phyloP scores from a whole-genome alignment of 73 alveolate genomes.

The Symbiodinium natans region DNA sequence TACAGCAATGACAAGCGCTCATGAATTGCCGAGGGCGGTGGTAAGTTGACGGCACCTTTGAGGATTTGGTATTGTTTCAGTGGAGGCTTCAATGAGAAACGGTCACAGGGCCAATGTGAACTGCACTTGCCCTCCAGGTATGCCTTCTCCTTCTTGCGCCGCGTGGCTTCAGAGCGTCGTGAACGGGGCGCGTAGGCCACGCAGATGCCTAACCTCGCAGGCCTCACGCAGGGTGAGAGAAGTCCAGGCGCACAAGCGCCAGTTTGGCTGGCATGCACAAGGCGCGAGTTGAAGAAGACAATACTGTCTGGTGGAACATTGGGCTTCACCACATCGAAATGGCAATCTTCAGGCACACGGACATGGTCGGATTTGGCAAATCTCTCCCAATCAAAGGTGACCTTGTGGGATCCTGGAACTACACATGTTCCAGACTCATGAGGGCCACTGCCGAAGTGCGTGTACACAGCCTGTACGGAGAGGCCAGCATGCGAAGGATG shows the following conservation, averaged over 20 bases:
- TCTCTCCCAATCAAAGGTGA: slow-evolving; percentile 50
- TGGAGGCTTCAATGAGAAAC: slow-evolving; percentile 72
- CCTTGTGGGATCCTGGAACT: slow-evolving; percentile 62
- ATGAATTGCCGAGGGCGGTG: slow-evolving; percentile 26
- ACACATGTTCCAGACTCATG: slow-evolving; percentile 71
- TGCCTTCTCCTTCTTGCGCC: slow-evolving; percentile 67
- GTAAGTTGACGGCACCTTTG: slow-evolving; percentile 40
- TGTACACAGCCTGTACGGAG: slow-evolving; percentile 67
- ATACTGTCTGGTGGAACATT: slow-evolving; percentile 68
- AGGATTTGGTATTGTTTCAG: slow-evolving; percentile 29
- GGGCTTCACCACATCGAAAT: slow-evolving; percentile 21
- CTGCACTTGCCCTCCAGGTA: slow-evolving; percentile 90
- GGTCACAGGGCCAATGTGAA: slow-evolving; percentile 85
- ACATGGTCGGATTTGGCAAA: slow-evolving; percentile 1
- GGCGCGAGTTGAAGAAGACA: slow-evolving; percentile 79
- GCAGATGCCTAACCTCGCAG: slow-evolving; percentile 64
- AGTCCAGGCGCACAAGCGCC: not conserved
- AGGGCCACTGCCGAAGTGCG: slow-evolving; percentile 60
- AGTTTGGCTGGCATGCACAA: slow-evolving; percentile 36
- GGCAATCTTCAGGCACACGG: slow-evolving; percentile 55
- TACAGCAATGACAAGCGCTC: slow-evolving; percentile 59
- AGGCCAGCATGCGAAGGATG: slow-evolving; percentile 40
- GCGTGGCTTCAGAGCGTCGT: slow-evolving; percentile 31
- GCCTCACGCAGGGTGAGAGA: not conserved
- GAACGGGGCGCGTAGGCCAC: slow-evolving; percentile 59